Conservation (phyloP, 176 grass and related monocot genomes). For the Zoysia japonica region DNA sequence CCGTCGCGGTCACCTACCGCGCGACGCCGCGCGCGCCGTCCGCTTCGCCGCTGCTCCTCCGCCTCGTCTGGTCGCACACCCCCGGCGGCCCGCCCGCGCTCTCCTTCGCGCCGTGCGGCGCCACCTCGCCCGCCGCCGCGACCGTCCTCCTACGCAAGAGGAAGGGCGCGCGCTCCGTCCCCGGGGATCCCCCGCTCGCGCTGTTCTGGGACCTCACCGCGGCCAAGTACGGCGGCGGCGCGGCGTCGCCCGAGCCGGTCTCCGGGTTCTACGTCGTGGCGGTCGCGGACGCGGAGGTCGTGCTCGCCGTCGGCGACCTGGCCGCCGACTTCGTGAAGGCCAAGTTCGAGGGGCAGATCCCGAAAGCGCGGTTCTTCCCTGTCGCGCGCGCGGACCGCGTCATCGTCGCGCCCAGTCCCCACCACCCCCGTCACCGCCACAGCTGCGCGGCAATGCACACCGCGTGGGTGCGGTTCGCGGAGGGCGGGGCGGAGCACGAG, state of each 20-base stretch:
- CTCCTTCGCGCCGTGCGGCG: constrained; percentile 37
- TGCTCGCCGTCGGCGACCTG: constrained; percentile 68
- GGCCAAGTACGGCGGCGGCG: constrained; percentile 44
- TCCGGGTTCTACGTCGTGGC: constrained; percentile 73
- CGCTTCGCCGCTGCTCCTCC: constrained; percentile 41
- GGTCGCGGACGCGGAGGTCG: constrained; percentile 61
- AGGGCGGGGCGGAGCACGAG: constrained; percentile 74
- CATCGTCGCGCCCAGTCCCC: constrained; percentile 30
- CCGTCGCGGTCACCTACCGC: constrained; percentile 51
- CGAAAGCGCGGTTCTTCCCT: constrained; percentile 40
- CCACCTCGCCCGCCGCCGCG: constrained; percentile 15
- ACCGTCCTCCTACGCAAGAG: constrained; percentile 55
- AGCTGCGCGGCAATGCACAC: constrained; percentile 34
- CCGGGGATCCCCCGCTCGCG: constrained; percentile 26
- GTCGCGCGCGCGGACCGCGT: constrained; percentile 60
- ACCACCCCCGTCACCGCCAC: background rate
- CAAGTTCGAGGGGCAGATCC: constrained; percentile 59
- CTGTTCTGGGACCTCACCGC: constrained; percentile 82
- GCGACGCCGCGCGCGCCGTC: background rate
- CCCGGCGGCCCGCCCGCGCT: constrained; percentile 38
- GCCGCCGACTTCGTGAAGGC: constrained; percentile 57
- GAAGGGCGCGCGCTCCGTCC: constrained; percentile 45
- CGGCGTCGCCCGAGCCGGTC: constrained; percentile 49
- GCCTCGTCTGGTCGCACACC: constrained; percentile 58
- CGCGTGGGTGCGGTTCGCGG: constrained; percentile 57